Evolutionary conservation across 495 filamentous ascomycete genomes (phyloP).

Genomic region (Halenospora varia): DNA sequence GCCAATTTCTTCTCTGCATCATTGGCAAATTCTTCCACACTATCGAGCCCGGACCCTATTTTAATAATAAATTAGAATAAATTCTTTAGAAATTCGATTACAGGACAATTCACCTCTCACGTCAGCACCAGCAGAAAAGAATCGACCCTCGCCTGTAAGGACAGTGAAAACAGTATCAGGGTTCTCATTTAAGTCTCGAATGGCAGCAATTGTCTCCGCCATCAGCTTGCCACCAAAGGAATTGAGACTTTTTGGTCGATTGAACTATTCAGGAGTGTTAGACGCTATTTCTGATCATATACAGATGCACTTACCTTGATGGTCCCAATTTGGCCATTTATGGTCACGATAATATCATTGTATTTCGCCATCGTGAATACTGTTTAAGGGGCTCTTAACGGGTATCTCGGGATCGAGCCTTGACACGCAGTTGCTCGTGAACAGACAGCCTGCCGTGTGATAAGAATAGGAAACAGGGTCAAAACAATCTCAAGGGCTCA

Average conservation of each 20-base stretch:
- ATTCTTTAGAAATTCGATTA: not conserved
- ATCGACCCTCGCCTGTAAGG: constrained; percentile 25
- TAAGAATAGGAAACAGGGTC: no score
- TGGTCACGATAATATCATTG: constrained; percentile 18
- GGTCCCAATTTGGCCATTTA: constrained; percentile 19
- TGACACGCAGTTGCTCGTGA: no score
- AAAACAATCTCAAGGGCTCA: no score
- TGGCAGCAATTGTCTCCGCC: constrained; percentile 18
- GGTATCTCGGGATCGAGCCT: no score
- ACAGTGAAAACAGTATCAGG: constrained; percentile 25
- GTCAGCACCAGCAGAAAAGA: constrained; percentile 27
- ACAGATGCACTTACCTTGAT: constrained; percentile 15
- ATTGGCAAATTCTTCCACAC: constrained; percentile 4
- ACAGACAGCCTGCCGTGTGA: no score
- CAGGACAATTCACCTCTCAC: constrained; percentile 15
- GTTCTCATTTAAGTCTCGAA: constrained; percentile 22
- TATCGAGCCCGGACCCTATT: constrained; percentile 10
- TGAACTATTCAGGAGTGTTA: constrained; percentile 19
- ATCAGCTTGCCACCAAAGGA: constrained; percentile 23
- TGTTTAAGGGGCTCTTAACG: no score
- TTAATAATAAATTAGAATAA: not conserved
- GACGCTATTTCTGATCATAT: not conserved
- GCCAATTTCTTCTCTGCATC: constrained; percentile 18
- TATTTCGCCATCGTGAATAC: constrained; percentile 8
- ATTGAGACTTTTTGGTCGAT: constrained; percentile 25